Evolutionary conservation across 1,139 yeast species (phyloP).

Genomic region (Sporopachydermia cereana): DNA sequence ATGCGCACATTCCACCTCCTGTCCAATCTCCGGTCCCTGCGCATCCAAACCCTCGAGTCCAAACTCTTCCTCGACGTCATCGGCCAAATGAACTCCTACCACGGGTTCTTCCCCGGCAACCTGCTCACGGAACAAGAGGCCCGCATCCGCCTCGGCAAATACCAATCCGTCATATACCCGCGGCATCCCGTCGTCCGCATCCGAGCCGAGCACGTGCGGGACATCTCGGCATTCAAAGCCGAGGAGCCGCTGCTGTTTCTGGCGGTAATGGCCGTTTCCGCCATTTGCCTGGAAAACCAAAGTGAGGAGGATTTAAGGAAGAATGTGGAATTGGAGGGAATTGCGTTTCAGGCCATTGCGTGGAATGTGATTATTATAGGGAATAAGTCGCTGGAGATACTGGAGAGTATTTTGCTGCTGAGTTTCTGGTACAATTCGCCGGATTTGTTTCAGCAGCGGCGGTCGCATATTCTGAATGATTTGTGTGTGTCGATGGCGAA

Average conservation of each 20-base stretch:
- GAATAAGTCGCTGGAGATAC: conserved; percentile 56
- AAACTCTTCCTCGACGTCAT: conserved; percentile 3
- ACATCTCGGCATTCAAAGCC: conserved; percentile 30
- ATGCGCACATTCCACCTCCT: neutral
- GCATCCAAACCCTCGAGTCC: neutral
- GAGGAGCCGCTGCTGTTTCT: conserved; percentile 51
- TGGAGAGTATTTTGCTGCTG: conserved; percentile 49
- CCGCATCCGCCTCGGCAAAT: conserved; percentile 18
- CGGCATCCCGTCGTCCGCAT: conserved; percentile 45
- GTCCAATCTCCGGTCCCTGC: neutral
- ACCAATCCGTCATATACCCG: conserved; percentile 18
- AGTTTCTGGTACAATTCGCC: conserved; percentile 79
- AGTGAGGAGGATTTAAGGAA: conserved; percentile 26
- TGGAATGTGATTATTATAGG: conserved; percentile 60
- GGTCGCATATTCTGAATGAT: conserved; percentile 59
- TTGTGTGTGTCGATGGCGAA: conserved; percentile 60
- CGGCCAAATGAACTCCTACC: conserved; percentile 5
- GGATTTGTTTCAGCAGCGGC: conserved; percentile 66
- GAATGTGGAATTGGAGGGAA: conserved; percentile 40
- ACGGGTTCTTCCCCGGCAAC: conserved; percentile 18
- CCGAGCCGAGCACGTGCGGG: conserved; percentile 32
- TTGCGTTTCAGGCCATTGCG: conserved; percentile 45
- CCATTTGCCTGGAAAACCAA: conserved; percentile 11
- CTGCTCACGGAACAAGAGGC: conserved; percentile 23
- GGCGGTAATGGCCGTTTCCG: conserved; percentile 49